These are phyloP conservation scores for Ceratocystis diversiconidia DNA, from an alignment of 2,329 filamentous ascomycete species.

Conservation along the genomic window DNA sequence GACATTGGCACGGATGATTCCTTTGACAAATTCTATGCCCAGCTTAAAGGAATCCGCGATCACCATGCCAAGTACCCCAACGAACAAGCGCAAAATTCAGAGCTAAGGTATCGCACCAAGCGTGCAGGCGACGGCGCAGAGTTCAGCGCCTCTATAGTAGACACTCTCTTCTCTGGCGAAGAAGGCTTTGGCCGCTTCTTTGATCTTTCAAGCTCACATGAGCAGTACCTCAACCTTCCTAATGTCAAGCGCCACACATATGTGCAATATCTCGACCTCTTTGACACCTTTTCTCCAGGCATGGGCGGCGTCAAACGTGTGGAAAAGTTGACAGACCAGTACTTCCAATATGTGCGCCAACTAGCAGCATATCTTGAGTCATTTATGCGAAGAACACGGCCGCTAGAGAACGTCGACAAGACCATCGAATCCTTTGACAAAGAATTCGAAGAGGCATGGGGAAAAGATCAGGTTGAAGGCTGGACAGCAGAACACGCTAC, in stretches of 20 bases:
- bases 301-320: conserved; percentile 58
- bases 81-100: conserved; percentile 87
- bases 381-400: conserved; percentile 73
- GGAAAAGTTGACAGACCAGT: conserved; percentile 83
- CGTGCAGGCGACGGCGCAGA: conserved; percentile 46
- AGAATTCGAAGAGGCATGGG: conserved; percentile 76
- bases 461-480: conserved; percentile 60
- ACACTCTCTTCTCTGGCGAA: conserved; percentile 89
- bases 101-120: conserved; percentile 70
- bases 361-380: conserved; percentile 72
- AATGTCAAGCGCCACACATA: conserved; percentile 76
- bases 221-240: conserved; percentile 79
- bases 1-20: conserved; percentile 71
- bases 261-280: conserved; percentile 80
- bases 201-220: conserved; percentile 71
- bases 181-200: conserved; percentile 88
- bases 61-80: conserved; percentile 88
- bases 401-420: conserved; percentile 72
- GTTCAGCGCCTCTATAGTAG: conserved; percentile 46
- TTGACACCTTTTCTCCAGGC: conserved; percentile 71
- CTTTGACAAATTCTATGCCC: conserved; percentile 82
- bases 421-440: conserved; percentile 61
- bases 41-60: conserved; percentile 64
- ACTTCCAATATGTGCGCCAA: conserved; percentile 76
- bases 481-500: conserved; percentile 50